Conservation (phyloP, 441 rosid species). For the Biscutella laevigata region DNA sequence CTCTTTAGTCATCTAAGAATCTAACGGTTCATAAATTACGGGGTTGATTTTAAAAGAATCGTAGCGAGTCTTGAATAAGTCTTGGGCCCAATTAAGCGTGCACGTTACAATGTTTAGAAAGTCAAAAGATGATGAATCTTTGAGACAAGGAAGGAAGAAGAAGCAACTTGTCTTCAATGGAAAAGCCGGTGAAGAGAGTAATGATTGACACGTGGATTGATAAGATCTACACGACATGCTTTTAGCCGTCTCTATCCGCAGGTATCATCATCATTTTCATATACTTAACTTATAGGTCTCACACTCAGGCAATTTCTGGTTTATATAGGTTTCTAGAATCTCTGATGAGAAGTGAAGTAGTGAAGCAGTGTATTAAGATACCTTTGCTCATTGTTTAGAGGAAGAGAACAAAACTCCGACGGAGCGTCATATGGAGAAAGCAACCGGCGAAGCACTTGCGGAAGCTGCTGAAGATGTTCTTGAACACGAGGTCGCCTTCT, state of each 20-base stretch:
- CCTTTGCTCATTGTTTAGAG: constrained; percentile 55
- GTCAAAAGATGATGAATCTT: constrained; percentile 6
- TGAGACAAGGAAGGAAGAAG: neutral
- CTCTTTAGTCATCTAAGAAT: too few relatives aligned
- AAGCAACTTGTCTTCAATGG: constrained; percentile 18
- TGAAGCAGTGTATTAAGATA: constrained; percentile 59
- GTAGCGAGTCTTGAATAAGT: neutral
- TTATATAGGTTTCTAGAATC: constrained; percentile 41
- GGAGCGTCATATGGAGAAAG: constrained; percentile 38
- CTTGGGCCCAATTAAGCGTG: constrained; percentile 16
- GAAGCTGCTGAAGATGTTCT: constrained; percentile 46
- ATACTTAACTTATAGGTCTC: neutral
- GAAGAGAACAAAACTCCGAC: constrained; percentile 36
- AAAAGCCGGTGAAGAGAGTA: constrained; percentile 25
- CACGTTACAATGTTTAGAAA: neutral
- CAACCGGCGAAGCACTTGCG: constrained; percentile 28
- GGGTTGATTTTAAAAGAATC: too few relatives aligned
- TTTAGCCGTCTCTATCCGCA: constrained; percentile 48
- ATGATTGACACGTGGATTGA: constrained; percentile 42
- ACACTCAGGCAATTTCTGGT: neutral
- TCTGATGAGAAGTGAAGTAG: constrained; percentile 46
- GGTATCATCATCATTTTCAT: constrained; percentile 25
- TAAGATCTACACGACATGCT: constrained; percentile 52
- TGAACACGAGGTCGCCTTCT: constrained; percentile 54
- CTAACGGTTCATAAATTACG: too few relatives aligned